phyloP scores from a whole-genome alignment of 192 early-diverging fungal species.

The Spizellomyces punctatus region DNA sequence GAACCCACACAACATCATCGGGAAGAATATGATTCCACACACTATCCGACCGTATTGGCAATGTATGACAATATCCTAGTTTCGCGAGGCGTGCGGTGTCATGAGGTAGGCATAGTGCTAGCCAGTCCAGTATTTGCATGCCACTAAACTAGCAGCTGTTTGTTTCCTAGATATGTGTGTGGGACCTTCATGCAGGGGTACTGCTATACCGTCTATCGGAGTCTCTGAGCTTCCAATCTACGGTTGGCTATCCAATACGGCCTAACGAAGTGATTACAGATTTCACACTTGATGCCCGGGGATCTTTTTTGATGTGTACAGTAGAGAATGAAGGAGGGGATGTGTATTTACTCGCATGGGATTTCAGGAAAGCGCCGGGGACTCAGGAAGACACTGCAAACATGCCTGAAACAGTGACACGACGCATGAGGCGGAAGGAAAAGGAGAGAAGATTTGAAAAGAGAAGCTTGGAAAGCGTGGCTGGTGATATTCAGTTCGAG shows the following conservation, averaged over 20 bases:
- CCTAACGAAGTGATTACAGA: slow-evolving; percentile 41
- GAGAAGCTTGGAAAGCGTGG: slow-evolving; percentile 30
- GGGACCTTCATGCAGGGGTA: slow-evolving; percentile 26
- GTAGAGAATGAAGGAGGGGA: slow-evolving; percentile 36
- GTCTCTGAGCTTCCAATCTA: slow-evolving; percentile 17
- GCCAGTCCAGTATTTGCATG: too few relatives aligned
- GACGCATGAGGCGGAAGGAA: not conserved
- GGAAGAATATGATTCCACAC: slow-evolving; percentile 33
- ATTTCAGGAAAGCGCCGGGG: slow-evolving; percentile 25
- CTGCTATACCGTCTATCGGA: slow-evolving; percentile 40
- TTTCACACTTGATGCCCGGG: slow-evolving; percentile 35
- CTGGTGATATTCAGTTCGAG: slow-evolving; percentile 32
- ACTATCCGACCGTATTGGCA: slow-evolving; percentile 39
- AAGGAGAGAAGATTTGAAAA: slow-evolving; percentile 34
- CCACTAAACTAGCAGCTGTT: not conserved
- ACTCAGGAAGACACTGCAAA: not conserved
- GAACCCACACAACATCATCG: slow-evolving; percentile 27
- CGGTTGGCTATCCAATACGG: slow-evolving; percentile 15
- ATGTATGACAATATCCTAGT: slow-evolving; percentile 36
- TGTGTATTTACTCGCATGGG: slow-evolving; percentile 39
- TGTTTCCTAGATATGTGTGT: slow-evolving; percentile 31
- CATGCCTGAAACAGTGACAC: not conserved
- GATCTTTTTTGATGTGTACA: slow-evolving; percentile 32
- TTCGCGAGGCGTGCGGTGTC: slow-evolving; percentile 33
- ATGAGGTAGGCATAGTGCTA: slow-evolving; percentile 21